phyloP scores from a whole-genome alignment of 2,329 filamentous ascomycete species.

The Plectosphaerella cucumerina region DNA sequence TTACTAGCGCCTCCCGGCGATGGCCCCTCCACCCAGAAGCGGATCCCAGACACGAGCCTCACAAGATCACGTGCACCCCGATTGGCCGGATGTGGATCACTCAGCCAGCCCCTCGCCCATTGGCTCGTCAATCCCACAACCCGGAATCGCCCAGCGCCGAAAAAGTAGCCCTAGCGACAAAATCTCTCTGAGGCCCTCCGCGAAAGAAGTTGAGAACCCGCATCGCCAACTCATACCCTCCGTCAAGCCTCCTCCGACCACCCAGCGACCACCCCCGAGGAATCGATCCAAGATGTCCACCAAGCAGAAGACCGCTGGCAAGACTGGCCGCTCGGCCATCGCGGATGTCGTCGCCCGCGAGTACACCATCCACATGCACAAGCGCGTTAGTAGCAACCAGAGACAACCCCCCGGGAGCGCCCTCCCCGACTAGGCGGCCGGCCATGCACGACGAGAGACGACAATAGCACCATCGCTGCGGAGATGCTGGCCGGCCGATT shows the following conservation, averaged over 20 bases:
- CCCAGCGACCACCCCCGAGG: slow-evolving; percentile 14
- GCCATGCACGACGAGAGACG: neutral
- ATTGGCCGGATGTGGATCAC: neutral
- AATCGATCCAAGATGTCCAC: slow-evolving; percentile 50
- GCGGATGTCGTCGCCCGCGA: slow-evolving; percentile 98
- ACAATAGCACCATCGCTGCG: slow-evolving; percentile 1
- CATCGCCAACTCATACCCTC: slow-evolving; percentile 8
- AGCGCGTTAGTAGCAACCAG: slow-evolving; percentile 49
- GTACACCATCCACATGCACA: slow-evolving; percentile 99
- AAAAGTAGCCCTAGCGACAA: slow-evolving; percentile 1
- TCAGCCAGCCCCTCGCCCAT: neutral
- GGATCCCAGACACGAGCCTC: neutral
- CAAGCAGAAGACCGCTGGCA: slow-evolving; percentile 66
- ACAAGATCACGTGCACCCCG: neutral
- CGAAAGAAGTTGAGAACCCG: neutral
- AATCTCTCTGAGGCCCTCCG: neutral
- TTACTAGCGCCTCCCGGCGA: neutral
- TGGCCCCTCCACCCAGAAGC: neutral
- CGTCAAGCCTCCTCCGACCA: slow-evolving; percentile 10
- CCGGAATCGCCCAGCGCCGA: neutral
- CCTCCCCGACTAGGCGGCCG: neutral
- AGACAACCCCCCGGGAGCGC: neutral
- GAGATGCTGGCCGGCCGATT: neutral
- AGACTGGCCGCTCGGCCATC: slow-evolving; percentile 82
- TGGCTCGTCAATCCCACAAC: slow-evolving; percentile 1